Evolutionary conservation across 257 asterid species (phyloP).

Genomic region (Sherardia arvensis): DNA sequence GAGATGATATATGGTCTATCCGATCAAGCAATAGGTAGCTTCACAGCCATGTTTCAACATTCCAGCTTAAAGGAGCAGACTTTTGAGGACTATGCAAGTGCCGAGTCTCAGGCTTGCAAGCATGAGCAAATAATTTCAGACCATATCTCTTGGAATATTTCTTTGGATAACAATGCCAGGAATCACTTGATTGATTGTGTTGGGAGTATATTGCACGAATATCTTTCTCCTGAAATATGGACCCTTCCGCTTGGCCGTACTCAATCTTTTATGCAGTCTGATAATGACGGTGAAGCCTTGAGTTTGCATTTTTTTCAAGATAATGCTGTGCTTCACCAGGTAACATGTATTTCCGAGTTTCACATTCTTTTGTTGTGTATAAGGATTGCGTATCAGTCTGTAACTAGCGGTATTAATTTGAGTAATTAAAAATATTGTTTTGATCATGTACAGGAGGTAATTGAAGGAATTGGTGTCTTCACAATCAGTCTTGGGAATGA

Average conservation of each 20-base stretch:
- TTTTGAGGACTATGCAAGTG: conserved; percentile 16
- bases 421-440: conserved; percentile 42
- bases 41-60: conserved; percentile 33
- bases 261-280: conserved; percentile 36
- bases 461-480: conserved; percentile 80
- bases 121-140: conserved; percentile 25
- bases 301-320: conserved; percentile 59
- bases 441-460: conserved; percentile 11
- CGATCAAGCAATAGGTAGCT: conserved; percentile 41
- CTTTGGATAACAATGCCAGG: conserved; percentile 31
- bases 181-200: conserved; percentile 56
- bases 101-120: conserved; percentile 16
- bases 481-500: conserved; percentile 60
- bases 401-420: background rate
- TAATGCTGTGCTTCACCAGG: conserved; percentile 92
- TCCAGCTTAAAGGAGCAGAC: conserved; percentile 21
- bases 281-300: conserved; percentile 43
- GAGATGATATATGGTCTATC: conserved; percentile 88
- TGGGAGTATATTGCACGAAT: conserved; percentile 82
- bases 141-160: conserved; percentile 26
- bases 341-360: conserved; percentile 23
- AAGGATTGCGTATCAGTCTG: background rate
- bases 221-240: conserved; percentile 90
- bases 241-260: conserved; percentile 62
- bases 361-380: background rate